phyloP scores from a whole-genome alignment of 2,329 filamentous ascomycete species.

The Alternaria brassicicola region DNA sequence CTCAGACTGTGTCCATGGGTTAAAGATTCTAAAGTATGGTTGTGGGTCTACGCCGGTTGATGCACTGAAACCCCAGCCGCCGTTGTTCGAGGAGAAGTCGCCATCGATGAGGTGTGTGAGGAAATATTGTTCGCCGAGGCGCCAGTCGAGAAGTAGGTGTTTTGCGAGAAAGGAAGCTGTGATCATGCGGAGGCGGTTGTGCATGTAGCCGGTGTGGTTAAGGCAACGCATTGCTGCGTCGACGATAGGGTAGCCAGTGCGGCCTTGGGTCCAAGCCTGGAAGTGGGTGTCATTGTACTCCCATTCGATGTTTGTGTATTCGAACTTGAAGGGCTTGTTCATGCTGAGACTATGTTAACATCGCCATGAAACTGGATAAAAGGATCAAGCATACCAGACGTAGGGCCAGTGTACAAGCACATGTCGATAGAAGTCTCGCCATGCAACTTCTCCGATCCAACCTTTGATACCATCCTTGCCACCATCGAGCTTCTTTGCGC shows the following conservation, averaged over 20 bases:
- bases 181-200: conserved; percentile 60
- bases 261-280: conserved; percentile 64
- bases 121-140: conserved; percentile 59
- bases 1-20: conserved; percentile 82
- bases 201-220: conserved; percentile 58
- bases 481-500: conserved; percentile 59
- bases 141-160: conserved; percentile 59
- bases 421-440: conserved; percentile 60
- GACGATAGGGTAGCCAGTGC: conserved; percentile 56
- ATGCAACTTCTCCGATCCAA: conserved; percentile 61
- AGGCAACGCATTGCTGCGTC: conserved; percentile 61
- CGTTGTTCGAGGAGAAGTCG: conserved; percentile 61
- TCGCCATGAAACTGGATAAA: background rate
- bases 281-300: conserved; percentile 64
- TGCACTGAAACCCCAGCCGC: conserved; percentile 70
- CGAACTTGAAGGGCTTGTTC: conserved; percentile 81
- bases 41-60: conserved; percentile 81
- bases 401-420: conserved; percentile 87
- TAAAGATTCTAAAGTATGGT: conserved; percentile 91
- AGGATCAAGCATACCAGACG: conserved; percentile 63
- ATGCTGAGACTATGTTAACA: conserved; percentile 54
- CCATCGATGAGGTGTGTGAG: conserved; percentile 57
- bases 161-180: conserved; percentile 57
- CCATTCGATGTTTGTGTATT: conserved; percentile 83
- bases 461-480: conserved; percentile 51